These are phyloP conservation scores for Akanthomyces muscarius DNA, from an alignment of 2,329 filamentous ascomycete species.

Conservation along the genomic window DNA sequence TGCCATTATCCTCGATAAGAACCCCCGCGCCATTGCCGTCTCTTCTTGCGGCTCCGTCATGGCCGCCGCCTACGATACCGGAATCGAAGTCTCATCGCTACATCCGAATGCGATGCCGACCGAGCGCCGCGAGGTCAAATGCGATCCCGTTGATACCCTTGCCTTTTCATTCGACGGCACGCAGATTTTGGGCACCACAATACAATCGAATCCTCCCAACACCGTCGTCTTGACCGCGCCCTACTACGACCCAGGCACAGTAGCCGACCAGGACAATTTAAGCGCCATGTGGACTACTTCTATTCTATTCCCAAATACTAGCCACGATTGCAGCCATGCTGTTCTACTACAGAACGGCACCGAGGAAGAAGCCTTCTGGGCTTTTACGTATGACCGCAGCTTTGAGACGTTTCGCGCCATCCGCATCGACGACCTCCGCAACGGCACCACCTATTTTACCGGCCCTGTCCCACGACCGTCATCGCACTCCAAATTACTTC, in stretches of 20 bases:
- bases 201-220: conserved; percentile 58
- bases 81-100: conserved; percentile 82
- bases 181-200: conserved; percentile 72
- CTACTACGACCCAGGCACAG: conserved; percentile 69
- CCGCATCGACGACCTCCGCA: conserved; percentile 67
- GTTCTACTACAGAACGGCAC: conserved; percentile 61
- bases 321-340: conserved; percentile 72
- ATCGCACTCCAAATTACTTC: conserved; percentile 57
- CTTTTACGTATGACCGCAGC: conserved; percentile 72
- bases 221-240: conserved; percentile 76
- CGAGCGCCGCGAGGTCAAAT: conserved; percentile 73
- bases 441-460: conserved; percentile 75
- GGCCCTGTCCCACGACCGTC: conserved; percentile 56
- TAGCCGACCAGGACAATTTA: conserved; percentile 62
- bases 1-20: conserved; percentile 73
- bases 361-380: conserved; percentile 66
- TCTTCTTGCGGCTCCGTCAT: conserved; percentile 79
- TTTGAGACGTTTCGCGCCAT: conserved; percentile 77
- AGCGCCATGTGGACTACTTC: conserved; percentile 81
- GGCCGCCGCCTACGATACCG: conserved; percentile 79
- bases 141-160: conserved; percentile 68
- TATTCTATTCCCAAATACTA: conserved; percentile 79
- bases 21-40: conserved; percentile 71
- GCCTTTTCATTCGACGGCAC: conserved; percentile 75
- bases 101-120: conserved; percentile 58